phyloP scores from a whole-genome alignment of 2,329 filamentous ascomycete genomes.

The Raffaelea arxii region DNA sequence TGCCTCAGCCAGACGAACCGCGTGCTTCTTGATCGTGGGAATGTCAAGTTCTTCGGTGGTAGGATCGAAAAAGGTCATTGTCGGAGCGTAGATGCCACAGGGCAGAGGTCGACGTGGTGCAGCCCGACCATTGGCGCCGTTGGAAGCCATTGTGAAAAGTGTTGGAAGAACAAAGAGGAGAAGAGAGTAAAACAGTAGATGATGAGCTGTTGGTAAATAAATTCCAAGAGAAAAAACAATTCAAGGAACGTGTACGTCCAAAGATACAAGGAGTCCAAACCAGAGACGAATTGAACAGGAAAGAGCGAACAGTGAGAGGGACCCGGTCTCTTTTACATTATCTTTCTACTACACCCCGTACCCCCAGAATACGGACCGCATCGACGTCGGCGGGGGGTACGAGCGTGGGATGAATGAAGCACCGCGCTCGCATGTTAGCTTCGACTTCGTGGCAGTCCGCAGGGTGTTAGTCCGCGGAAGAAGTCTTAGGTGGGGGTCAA shows the following conservation, averaged over 20 bases:
- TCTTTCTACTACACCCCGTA: no score
- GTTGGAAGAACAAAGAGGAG: background rate
- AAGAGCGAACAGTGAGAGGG: background rate
- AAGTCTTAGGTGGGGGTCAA: no score
- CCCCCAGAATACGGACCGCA: background rate
- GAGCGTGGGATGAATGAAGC: background rate
- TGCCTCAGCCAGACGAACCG: constrained; percentile 64
- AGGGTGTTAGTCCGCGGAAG: no score
- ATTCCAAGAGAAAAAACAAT: no score
- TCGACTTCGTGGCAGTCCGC: no score
- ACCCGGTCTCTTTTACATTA: background rate
- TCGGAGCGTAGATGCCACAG: constrained; percentile 78
- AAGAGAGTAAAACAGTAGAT: background rate
- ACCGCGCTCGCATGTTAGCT: no score
- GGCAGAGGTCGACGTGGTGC: constrained; percentile 49
- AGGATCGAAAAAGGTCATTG: constrained; percentile 82
- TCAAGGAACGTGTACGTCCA: no score
- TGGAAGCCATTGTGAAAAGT: background rate
- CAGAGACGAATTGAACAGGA: no score
- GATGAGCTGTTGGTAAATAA: no score
- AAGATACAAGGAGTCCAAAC: no score
- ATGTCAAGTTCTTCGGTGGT: constrained; percentile 80
- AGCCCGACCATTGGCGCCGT: constrained; percentile 20
- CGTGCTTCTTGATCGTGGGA: constrained; percentile 68
- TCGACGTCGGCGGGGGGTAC: background rate